Base-by-base conservation (phyloP, 768 basidiomycete genomes). In the Pleurotus eryngii region DNA sequence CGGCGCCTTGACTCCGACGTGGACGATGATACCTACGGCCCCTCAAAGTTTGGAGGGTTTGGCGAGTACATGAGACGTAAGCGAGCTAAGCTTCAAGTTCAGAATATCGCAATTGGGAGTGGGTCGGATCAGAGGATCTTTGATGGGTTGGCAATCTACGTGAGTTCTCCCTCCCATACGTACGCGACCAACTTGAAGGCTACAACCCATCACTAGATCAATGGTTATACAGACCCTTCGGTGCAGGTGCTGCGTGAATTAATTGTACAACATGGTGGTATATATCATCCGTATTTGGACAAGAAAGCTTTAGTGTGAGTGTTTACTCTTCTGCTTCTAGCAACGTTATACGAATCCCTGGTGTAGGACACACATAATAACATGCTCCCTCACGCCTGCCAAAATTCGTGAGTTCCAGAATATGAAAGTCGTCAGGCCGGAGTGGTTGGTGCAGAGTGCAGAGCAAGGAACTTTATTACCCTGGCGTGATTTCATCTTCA, bases 1-100 rank as follows among this genome's bases (percentile, higher is more conserved):
- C 73, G 78, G 18, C 61, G 65, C 40, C 72, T 66, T 27, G 51
- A 54, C 6, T 66, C 68, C 50, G 63, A 72, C 37, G 68, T 70
- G 12, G 73, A 78, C 50, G 72, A 76, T 8, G 75, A 78, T 20
- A 78, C 82, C 7, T 97, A 95, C 67, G 91, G 88, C 0, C 82
- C 89, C 2, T 83, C 88, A 27, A 81, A 76, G 37, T 98, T 95
- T 68, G 94, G 92, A 12, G 84, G 83, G 1, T 92, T 85, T 60
- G 90, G 89, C 0, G 87, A 95, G 65, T 98, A 97, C 66, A 93
- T 97, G 92, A 71, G 78, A 2, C 79, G 94, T 59, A 98, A 98
- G 72, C 83, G 96, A 2, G 87, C 89, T 27, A 98, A 98, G 69
- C 69, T 98, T 49, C 90, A 90, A 63, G 84, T 92, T 4, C 90